Base-by-base conservation (phyloP, 768 basidiomycete species). In the Leccinum truebloodii region DNA sequence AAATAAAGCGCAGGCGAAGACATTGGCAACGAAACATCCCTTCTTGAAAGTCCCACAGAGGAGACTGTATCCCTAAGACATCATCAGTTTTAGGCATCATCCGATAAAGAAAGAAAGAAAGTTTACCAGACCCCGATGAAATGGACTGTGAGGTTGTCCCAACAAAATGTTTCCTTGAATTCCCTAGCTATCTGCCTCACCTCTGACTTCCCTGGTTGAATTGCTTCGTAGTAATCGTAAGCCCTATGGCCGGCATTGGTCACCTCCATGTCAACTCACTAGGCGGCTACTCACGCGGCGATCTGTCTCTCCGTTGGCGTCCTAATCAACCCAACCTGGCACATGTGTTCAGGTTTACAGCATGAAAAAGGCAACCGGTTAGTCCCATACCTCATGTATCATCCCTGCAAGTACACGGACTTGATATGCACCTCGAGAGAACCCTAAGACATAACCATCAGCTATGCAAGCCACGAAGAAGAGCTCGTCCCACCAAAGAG, bases 11-110 rank as follows among this genome's bases (percentile, higher is more conserved):
- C 83, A 10, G 80, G 81, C 3, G 76, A 78, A 0, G 81, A 80
- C 68, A 85, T 86, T 0, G 85, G 85, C 2, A 86, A 73, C 4
- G 63, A 65, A 3, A 80, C 73, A 44, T 76, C 77, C 2, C 80
- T 54, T 52, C 55, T 79, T 54, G 85, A 73, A 44, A 83, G 35
- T 10, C 84, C 84, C n/a, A 87, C 84, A 1, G 85, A 86, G 37
- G 80, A 79, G 5, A 88, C 85, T 2, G 85, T 87, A 63, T 88
- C 86, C 83, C 85, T 52, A 18, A 34, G 24, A 6, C 6, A 59
- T 6, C 8, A 24, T n/a, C n/a, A 64, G 18, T 63, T 22, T 16
- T 3, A 13, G 18, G 14, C 41, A 30, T 35, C 16, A 34, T 24
- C 9, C 3, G 44, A 7, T 26, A 16, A 54, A 63, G 10, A 32